Evolutionary conservation across 192 early-diverging fungal species (phyloP).

Genomic region (Paraglomus brasilianum): DNA sequence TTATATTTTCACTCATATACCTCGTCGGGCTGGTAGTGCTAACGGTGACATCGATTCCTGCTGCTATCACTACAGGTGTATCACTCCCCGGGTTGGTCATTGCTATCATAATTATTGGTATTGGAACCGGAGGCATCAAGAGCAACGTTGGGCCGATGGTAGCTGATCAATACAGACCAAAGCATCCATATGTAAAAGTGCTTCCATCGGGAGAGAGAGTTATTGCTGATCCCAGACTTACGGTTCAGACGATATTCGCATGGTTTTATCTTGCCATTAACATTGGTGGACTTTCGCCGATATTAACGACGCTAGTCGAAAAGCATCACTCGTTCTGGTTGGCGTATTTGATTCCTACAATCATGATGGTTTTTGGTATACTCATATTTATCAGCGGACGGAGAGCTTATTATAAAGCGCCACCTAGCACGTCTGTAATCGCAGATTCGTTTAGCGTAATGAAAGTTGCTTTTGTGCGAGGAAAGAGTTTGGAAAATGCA

Average conservation of each 20-base stretch:
- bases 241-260: conserved; percentile 77
- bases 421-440: conserved; percentile 63
- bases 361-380: conserved; percentile 57
- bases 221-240: conserved; percentile 66
- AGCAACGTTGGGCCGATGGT: conserved; percentile 74
- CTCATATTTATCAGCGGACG: conserved; percentile 50
- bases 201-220: conserved; percentile 58
- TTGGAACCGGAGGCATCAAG: conserved; percentile 81
- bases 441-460: conserved; percentile 49
- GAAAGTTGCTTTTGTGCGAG: conserved; percentile 36
- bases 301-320: conserved; percentile 55
- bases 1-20: conserved; percentile 65
- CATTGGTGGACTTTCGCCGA: conserved; percentile 63
- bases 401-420: conserved; percentile 49
- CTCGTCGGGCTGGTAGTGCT: conserved; percentile 62
- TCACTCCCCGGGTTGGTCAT: conserved; percentile 67
- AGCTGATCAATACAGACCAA: conserved; percentile 66
- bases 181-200: conserved; percentile 59
- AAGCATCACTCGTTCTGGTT: conserved; percentile 59
- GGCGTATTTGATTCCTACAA: conserved; percentile 57
- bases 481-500: conserved; percentile 57
- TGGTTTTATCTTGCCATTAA: conserved; percentile 84
- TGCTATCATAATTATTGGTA: conserved; percentile 69
- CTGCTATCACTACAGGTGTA: conserved; percentile 54
- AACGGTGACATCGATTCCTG: conserved; percentile 59